phyloP scores from a whole-genome alignment of 2,329 filamentous ascomycete genomes.

The Paecilomyces niveus region DNA sequence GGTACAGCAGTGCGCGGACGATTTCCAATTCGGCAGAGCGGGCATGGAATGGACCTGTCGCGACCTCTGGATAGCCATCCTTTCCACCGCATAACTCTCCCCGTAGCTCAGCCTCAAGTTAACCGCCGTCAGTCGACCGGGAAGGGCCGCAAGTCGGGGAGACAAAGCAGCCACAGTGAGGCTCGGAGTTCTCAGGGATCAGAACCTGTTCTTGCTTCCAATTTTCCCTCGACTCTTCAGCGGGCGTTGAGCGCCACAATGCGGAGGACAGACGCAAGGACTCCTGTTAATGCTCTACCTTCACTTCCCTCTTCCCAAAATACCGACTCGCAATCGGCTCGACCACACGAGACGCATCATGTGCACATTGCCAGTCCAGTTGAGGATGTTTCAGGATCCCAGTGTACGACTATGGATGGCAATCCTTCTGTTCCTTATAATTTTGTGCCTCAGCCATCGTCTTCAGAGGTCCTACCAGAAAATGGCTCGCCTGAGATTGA shows the following conservation, averaged over 20 bases:
- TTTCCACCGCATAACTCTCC: conserved; percentile 24
- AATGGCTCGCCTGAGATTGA: neutral
- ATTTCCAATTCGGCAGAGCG: conserved; percentile 34
- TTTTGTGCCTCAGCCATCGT: neutral
- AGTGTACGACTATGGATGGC: neutral
- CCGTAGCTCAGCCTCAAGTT: conserved; percentile 11
- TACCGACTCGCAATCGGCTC: neutral
- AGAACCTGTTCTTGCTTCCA: neutral
- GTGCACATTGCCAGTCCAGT: neutral
- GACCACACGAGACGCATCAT: neutral
- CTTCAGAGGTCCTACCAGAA: neutral
- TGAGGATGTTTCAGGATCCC: neutral
- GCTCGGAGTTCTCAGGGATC: neutral
- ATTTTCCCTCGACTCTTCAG: neutral
- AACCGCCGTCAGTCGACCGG: neutral
- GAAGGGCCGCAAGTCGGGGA: neutral
- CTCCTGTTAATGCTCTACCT: neutral
- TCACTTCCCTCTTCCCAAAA: neutral
- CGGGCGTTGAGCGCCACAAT: neutral
- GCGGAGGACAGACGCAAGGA: neutral
- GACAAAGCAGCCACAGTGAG: neutral
- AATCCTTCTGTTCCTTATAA: neutral
- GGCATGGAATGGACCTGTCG: conserved; percentile 28
- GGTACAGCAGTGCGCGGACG: conserved; percentile 34
- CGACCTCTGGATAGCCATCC: conserved; percentile 25